A percentile compares a stretch with the other conserved stretches of the same genome.
Conservation (phyloP, 306 rosid species). For the Corylus americana region DNA sequence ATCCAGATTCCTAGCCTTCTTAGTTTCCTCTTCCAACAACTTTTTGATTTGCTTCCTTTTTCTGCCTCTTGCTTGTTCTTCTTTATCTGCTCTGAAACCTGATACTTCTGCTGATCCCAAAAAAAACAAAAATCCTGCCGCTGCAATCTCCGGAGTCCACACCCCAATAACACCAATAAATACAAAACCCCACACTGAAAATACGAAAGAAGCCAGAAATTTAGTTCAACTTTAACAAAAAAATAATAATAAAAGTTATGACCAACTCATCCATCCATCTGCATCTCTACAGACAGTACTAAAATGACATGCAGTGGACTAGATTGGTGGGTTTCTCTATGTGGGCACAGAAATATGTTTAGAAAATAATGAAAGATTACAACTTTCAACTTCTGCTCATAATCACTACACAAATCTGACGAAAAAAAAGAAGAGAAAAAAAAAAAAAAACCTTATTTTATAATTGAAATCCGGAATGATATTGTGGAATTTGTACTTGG, state of each 20-base stretch:
- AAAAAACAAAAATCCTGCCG: conserved; percentile 45
- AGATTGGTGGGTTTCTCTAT: conserved; percentile 22
- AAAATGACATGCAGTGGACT: conserved; percentile 28
- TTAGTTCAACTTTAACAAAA: not conserved
- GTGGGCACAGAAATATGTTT: conserved; percentile 21
- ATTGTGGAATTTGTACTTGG: conserved; percentile 42
- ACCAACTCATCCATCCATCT: conserved; percentile 10
- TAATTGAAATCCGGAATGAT: conserved; percentile 32
- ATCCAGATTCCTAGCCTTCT: conserved; percentile 45
- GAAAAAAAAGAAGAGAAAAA: conserved; percentile 33
- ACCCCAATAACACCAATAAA: conserved; percentile 37
- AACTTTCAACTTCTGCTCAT: conserved; percentile 26
- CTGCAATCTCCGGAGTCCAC: conserved; percentile 47
- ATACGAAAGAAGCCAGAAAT: conserved; percentile 13
- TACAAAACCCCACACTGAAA: conserved; percentile 31
- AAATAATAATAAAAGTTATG: not conserved
- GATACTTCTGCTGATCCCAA: conserved; percentile 50
- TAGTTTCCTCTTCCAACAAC: conserved; percentile 18
- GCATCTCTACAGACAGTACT: conserved; percentile 18
- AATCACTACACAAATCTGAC: conserved; percentile 15
- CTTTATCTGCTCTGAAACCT: conserved; percentile 35
- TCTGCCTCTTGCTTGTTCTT: conserved; percentile 24
- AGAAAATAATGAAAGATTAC: conserved; percentile 9
- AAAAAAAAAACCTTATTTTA: conserved; percentile 2
- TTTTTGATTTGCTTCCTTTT: conserved; percentile 16